Evolutionary conservation across 2,329 filamentous ascomycete species (phyloP).

Genomic region (Fusarium sp.): DNA sequence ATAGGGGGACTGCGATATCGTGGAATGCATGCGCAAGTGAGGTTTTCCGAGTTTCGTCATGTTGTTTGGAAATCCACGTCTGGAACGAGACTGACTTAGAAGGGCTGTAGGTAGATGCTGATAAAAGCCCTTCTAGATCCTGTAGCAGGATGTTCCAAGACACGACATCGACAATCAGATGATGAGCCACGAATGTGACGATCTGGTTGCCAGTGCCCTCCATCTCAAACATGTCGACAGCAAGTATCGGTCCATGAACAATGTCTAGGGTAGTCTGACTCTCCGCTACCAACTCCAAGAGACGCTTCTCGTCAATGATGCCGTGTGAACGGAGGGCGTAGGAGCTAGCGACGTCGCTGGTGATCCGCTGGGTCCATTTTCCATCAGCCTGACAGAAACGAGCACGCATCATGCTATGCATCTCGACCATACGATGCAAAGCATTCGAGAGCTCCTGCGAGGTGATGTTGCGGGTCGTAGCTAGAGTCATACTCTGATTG

Average conservation of each 20-base stretch:
- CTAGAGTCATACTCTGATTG: slow-evolving; percentile 30
- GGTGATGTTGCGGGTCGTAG: not conserved
- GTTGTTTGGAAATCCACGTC: slow-evolving; percentile 49
- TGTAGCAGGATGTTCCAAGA: slow-evolving; percentile 54
- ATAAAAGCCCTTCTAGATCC: slow-evolving; percentile 48
- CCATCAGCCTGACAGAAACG: not conserved
- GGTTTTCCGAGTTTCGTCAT: not conserved
- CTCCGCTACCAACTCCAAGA: not conserved
- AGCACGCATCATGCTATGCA: slow-evolving; percentile 33
- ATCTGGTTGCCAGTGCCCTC: slow-evolving; percentile 15
- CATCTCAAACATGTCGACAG: slow-evolving; percentile 35
- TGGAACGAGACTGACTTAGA: slow-evolving; percentile 13
- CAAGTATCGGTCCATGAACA: not conserved
- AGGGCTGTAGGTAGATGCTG: slow-evolving; percentile 39
- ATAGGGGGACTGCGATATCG: not conserved
- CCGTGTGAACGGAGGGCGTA: not conserved
- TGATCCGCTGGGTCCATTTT: slow-evolving; percentile 18
- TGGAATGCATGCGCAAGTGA: slow-evolving; percentile 32
- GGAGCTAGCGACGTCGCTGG: not conserved
- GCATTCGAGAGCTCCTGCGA: not conserved
- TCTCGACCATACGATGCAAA: slow-evolving; percentile 6
- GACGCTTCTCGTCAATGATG: not conserved
- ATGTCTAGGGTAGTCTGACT: slow-evolving; percentile 11
- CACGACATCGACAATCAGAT: slow-evolving; percentile 55
- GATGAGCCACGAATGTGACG: slow-evolving; percentile 46